Percentiles rank a stretch among this genome's conserved stretches.
Conservation (phyloP, 495 filamentous ascomycete genomes). For the Penicillium flavigenum region DNA sequence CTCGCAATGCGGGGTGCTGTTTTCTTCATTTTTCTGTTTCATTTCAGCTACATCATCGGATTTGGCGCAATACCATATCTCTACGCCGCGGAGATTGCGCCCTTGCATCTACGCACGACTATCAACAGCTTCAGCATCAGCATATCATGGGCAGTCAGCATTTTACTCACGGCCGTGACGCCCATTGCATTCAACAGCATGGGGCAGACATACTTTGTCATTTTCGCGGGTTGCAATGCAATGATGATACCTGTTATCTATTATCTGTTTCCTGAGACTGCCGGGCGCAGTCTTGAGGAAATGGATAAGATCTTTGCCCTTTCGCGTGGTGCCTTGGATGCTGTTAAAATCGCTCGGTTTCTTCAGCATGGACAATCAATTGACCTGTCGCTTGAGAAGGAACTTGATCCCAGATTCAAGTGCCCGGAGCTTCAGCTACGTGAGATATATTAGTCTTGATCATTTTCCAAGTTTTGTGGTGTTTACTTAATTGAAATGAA, state of each 20-base stretch:
- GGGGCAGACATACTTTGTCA: conserved; percentile 24
- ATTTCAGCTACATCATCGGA: conserved; percentile 52
- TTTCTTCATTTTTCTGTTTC: conserved; percentile 54
- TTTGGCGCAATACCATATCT: conserved; percentile 56
- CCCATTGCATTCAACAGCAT: conserved; percentile 25
- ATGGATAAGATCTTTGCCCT: conserved; percentile 49
- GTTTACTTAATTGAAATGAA: background rate
- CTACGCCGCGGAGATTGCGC: conserved; percentile 54
- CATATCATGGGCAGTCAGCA: conserved; percentile 46
- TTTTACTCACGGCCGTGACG: conserved; percentile 22
- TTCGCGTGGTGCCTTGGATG: conserved; percentile 17
- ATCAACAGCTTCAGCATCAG: conserved; percentile 50
- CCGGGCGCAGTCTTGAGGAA: conserved; percentile 50
- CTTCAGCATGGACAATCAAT: conserved; percentile 13
- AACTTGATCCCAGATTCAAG: conserved; percentile 10
- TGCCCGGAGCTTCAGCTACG: conserved; percentile 9
- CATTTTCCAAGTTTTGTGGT: background rate
- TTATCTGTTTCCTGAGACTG: conserved; percentile 60
- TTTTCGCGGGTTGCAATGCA: conserved; percentile 51
- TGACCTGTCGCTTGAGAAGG: conserved; percentile 14
- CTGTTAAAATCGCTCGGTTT: conserved; percentile 17
- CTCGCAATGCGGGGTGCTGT: conserved; percentile 31
- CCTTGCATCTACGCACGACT: conserved; percentile 47
- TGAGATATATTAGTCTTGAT: conserved; percentile 1
- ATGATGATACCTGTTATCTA: conserved; percentile 60